These are phyloP conservation scores for Sugiyamaella smithiae DNA, from an alignment of 805 yeast genomes.

Conservation along the genomic window DNA sequence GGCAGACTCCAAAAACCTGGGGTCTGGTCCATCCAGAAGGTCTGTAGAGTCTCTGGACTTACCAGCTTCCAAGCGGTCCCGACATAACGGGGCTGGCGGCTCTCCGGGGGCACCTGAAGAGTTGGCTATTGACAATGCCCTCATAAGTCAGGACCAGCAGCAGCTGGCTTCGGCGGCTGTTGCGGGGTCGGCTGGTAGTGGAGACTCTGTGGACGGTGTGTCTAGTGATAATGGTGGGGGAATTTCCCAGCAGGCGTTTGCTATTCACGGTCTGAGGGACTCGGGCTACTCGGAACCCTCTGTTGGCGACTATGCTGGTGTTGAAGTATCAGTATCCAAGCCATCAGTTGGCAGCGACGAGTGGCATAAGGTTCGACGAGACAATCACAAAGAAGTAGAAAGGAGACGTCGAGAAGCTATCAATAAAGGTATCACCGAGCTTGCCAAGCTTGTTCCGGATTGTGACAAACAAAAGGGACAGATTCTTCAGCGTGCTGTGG, in stretches of 20 bases:
- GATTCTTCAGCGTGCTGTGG: conserved; percentile 82
- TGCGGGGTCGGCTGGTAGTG: background rate
- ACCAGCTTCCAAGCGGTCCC: background rate
- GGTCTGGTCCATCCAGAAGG: background rate
- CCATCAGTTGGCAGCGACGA: conserved; percentile 76
- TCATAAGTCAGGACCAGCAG: conserved; percentile 13
- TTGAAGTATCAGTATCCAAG: background rate
- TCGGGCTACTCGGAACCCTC: conserved; percentile 3
- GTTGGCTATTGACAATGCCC: conserved; percentile 11
- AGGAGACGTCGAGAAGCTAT: conserved; percentile 87
- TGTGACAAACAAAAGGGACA: conserved; percentile 88
- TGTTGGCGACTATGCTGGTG: conserved; percentile 4
- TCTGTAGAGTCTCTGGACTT: background rate
- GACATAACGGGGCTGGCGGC: background rate
- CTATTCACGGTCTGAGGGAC: background rate
- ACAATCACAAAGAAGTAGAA: conserved; percentile 94
- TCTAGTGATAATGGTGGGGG: background rate
- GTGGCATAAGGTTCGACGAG: conserved; percentile 79
- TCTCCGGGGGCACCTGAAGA: background rate
- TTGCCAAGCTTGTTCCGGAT: conserved; percentile 75
- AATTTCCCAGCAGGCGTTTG: conserved; percentile 2
- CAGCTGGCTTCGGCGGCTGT: conserved; percentile 11
- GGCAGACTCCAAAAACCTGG: background rate
- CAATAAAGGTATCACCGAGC: conserved; percentile 78
- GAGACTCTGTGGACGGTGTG: background rate